These are phyloP conservation scores for Pneumocystis sp. DNA, from an alignment of 1,139 yeast species.

Conservation along the genomic window DNA sequence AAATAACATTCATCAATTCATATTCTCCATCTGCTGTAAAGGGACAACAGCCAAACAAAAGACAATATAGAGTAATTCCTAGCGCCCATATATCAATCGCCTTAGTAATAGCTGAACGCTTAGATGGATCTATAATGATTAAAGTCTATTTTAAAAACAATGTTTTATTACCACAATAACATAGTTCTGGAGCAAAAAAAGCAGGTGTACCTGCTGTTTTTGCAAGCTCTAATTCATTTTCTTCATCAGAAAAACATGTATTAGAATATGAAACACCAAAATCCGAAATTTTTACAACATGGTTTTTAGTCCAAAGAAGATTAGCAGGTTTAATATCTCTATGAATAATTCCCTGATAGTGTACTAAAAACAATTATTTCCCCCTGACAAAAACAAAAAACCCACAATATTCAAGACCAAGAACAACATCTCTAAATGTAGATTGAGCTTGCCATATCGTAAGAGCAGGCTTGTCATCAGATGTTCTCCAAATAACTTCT, in stretches of 20 bases:
- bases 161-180: slow-evolving; percentile 30
- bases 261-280: slow-evolving; percentile 91
- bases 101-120: slow-evolving; percentile 42
- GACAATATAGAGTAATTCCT: slow-evolving; percentile 82
- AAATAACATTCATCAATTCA: slow-evolving; percentile 73
- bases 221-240: slow-evolving; percentile 57
- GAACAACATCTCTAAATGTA: slow-evolving; percentile 66
- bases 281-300: slow-evolving; percentile 80
- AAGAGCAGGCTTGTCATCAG: slow-evolving; percentile 31
- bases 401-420: slow-evolving; percentile 63
- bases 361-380: slow-evolving; percentile 30
- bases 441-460: slow-evolving; percentile 51
- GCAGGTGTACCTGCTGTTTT: slow-evolving; percentile 90
- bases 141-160: slow-evolving; percentile 6
- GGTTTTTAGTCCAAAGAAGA: slow-evolving; percentile 54
- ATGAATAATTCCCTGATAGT: slow-evolving; percentile 85
- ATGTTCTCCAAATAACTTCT: slow-evolving; percentile 66
- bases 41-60: slow-evolving; percentile 77
- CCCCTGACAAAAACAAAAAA: not conserved
- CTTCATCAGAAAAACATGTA: slow-evolving; percentile 24
- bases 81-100: slow-evolving; percentile 94
- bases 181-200: slow-evolving; percentile 64
- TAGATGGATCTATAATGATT: slow-evolving; percentile 12
- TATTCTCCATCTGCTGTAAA: slow-evolving; percentile 82
- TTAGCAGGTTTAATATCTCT: slow-evolving; percentile 97